Base-by-base conservation (phyloP, 2,329 filamentous ascomycete genomes). In the Hypoxylon sp. region DNA sequence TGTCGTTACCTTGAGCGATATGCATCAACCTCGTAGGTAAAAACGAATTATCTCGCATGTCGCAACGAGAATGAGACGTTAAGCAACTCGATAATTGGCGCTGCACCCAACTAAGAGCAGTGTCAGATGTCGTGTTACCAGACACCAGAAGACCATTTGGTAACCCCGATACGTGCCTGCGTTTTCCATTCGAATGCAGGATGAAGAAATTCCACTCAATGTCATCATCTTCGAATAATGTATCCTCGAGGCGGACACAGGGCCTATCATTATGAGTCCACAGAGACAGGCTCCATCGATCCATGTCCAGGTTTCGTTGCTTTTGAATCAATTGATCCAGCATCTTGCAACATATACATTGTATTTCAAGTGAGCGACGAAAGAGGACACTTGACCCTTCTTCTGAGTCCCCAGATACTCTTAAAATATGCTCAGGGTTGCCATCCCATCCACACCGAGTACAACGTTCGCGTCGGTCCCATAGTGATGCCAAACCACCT, bases 1-100 rank as follows among this genome's bases (percentile, higher is more conserved):
- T 35, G 6, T 26, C 26, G 27, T 38, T 40, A 12, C 13, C 21
- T 8, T 20, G 26, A 7, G 6, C 20, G 27, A 47, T 16, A 15
- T 4, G 25, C n/a, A 47, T 40, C 11, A 47, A 35, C 15, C 44
- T 25, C n/a, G 44, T 47, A 15, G 44, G 44, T 21, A 47, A 13
- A 9, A 47, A 47, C 1, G 35, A 19, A 23, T 20, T n/a, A 12
- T 16, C 16, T 8, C n/a, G 15, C 16, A 11, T 36, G 15, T 2
- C 21, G 8, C 41, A 45, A 29, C 23, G 41, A n/a, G 7, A 17
- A 15, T 45, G 30, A 8, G 2, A 20, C 15, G 13, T 2, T 9
- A n/a, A n/a, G 20, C 41, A 44, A n/a, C 8, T n/a, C 5, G 30
- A 44, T 35, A 44, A 7, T 11, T 44, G 41, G 3, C 17, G 31